These are phyloP conservation scores for Sanghuangporus weigelae DNA, from an alignment of 1,284 basidiomycete genomes.

Conservation along the genomic window DNA sequence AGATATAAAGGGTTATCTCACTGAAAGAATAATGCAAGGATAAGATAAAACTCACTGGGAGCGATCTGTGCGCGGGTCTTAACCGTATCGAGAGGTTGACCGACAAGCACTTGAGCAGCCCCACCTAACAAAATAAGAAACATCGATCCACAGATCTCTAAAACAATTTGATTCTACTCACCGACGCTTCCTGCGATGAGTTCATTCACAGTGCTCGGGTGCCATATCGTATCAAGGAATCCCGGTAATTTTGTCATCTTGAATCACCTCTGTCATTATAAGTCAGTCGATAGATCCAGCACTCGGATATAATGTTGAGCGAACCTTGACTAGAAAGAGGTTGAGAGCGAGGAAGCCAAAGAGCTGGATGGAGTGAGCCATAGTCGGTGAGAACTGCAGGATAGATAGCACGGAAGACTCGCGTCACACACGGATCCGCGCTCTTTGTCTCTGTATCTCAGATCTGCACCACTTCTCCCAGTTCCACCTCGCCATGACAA, in stretches of 20 bases:
- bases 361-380: background rate
- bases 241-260: background rate
- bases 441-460: background rate
- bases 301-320: background rate
- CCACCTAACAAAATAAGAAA: conserved; percentile 22
- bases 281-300: no score
- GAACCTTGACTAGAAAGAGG: background rate
- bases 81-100: conserved; percentile 84
- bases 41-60: conserved; percentile 44
- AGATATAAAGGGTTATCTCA: conserved; percentile 3
- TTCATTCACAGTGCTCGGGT: conserved; percentile 53
- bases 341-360: background rate
- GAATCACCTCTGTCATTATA: no score
- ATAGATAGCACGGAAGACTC: conserved; percentile 6
- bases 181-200: conserved; percentile 75
- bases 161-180: conserved; percentile 37
- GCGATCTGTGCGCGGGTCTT: conserved; percentile 79
- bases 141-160: background rate
- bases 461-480: background rate
- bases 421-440: conserved; percentile 1
- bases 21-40: background rate
- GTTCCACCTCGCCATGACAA: background rate
- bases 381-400: background rate
- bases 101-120: conserved; percentile 62
- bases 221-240: conserved; percentile 17